Evolutionary conservation across 352 stramenopile genomes (phyloP).

Genomic region (Blastocystis sp.): DNA sequence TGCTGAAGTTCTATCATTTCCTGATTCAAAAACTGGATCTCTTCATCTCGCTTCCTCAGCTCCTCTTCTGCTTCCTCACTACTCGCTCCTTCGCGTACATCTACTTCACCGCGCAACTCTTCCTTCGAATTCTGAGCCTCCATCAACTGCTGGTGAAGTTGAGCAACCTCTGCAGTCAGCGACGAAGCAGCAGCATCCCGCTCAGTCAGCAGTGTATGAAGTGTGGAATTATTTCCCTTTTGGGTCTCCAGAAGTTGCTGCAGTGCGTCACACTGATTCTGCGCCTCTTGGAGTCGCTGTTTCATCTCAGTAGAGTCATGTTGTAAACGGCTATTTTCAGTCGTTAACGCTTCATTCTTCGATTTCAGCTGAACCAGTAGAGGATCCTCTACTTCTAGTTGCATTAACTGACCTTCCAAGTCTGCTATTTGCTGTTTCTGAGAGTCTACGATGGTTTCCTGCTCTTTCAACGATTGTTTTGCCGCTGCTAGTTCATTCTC

Average conservation of each 20-base stretch:
- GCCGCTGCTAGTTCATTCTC: not conserved
- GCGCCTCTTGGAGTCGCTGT: not conserved
- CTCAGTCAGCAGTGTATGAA: not conserved
- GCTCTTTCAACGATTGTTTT: not conserved
- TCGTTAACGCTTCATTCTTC: not conserved
- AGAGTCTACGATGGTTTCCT: not conserved
- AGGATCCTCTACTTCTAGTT: not conserved
- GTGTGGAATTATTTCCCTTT: not conserved
- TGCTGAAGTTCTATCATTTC: not conserved
- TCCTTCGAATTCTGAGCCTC: not conserved
- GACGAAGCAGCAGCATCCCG: not conserved
- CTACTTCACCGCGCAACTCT: not conserved
- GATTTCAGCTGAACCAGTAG: no score
- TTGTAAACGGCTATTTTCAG: not conserved
- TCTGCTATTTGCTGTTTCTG: not conserved
- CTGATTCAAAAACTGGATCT: slow-evolving; percentile 57
- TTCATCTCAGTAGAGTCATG: not conserved
- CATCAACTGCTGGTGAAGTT: not conserved
- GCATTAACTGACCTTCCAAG: not conserved
- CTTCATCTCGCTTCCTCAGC: slow-evolving; percentile 1
- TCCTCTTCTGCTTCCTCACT: not conserved
- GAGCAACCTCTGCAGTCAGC: not conserved
- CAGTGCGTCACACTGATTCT: not conserved
- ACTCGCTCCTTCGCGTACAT: not conserved
- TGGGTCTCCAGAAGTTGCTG: not conserved